Percentiles rank a stretch among this genome's conserved stretches.
Evolutionary conservation across 331 rosid genomes (phyloP).

Genomic region (Ulmus americana): DNA sequence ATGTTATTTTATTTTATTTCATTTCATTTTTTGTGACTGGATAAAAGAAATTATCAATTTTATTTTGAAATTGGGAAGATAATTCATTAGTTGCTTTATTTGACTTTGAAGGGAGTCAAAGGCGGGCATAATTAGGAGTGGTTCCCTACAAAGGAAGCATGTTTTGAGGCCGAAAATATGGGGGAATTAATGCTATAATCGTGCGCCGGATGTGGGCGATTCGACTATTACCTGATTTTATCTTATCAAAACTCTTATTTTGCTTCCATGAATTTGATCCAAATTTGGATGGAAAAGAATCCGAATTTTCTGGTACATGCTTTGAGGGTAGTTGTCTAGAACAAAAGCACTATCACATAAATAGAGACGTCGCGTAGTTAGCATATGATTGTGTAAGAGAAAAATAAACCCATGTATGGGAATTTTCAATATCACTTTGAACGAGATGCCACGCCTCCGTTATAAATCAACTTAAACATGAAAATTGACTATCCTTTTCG

Average conservation of each 20-base stretch:
- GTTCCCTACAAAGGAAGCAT: slow-evolving; percentile 27
- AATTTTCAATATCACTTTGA: not conserved
- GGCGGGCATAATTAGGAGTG: slow-evolving; percentile 11
- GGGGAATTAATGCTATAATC: not conserved
- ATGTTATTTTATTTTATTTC: not conserved
- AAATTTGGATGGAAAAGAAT: not conserved
- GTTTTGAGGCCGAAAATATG: slow-evolving; percentile 21
- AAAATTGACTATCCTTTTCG: not conserved
- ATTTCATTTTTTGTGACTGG: not conserved
- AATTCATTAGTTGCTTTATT: slow-evolving; percentile 21
- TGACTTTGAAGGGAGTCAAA: slow-evolving; percentile 27
- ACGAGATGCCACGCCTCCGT: not conserved
- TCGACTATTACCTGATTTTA: not conserved
- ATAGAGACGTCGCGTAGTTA: not conserved
- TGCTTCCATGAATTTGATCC: not conserved
- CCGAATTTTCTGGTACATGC: not conserved
- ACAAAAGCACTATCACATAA: not conserved
- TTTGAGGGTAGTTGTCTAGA: not conserved
- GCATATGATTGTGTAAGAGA: not conserved
- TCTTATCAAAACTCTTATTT: not conserved
- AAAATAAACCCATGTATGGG: not conserved
- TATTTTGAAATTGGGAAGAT: not conserved
- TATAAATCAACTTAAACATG: slow-evolving; percentile 1
- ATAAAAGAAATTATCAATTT: not conserved
- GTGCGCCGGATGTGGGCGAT: not conserved